phyloP scores from a whole-genome alignment of 2,329 filamentous ascomycete species.

The Fusarium bulbicola region DNA sequence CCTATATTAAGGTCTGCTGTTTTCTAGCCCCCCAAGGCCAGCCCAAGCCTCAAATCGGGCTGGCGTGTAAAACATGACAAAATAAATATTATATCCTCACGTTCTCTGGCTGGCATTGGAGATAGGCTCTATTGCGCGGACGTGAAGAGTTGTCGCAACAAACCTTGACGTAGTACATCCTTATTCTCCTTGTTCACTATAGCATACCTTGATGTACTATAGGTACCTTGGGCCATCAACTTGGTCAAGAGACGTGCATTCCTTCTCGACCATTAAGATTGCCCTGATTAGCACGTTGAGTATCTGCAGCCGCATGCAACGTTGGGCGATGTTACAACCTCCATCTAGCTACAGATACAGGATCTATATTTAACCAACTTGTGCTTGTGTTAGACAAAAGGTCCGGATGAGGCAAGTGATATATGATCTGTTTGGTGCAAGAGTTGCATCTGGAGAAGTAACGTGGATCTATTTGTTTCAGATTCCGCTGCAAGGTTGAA shows the following conservation, averaged over 20 bases:
- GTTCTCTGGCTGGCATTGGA: background rate
- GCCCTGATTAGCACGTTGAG: background rate
- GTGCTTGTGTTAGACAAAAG: background rate
- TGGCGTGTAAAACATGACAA: too few species aligned
- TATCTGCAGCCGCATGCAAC: background rate
- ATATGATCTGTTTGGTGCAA: background rate
- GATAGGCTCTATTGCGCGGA: background rate
- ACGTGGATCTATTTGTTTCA: conserved; percentile 9
- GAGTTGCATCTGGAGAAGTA: background rate
- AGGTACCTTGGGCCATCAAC: background rate
- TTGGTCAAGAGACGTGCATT: background rate
- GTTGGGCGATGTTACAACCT: background rate
- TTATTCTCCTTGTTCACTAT: background rate
- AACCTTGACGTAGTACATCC: background rate
- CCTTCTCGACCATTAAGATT: background rate
- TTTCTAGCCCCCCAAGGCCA: too few species aligned
- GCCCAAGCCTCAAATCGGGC: background rate
- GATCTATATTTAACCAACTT: background rate
- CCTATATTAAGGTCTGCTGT: too few species aligned
- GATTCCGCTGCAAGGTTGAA: background rate
- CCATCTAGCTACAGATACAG: background rate
- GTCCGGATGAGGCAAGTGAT: background rate
- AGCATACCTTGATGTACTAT: background rate
- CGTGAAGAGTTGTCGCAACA: background rate
- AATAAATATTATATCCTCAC: background rate